phyloP scores from a whole-genome alignment of 2,329 filamentous ascomycete species.

The Beauveria sp. region DNA sequence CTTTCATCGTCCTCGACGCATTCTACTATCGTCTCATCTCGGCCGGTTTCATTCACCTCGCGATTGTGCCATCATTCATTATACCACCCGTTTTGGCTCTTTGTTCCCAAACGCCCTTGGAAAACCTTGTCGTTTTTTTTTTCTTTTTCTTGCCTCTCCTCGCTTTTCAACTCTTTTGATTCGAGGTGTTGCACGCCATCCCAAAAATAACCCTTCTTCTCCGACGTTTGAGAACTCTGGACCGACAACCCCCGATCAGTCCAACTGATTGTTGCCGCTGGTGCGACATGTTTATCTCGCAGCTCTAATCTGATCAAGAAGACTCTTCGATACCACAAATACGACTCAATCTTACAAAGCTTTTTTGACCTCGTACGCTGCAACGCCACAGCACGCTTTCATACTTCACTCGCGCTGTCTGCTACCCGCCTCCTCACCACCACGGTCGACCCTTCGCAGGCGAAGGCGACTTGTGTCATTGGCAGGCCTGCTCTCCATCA shows the following conservation, averaged over 20 bases:
- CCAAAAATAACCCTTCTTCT: neutral
- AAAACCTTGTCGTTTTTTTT: neutral
- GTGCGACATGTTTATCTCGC: neutral
- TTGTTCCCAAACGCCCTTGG: neutral
- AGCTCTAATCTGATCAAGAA: neutral
- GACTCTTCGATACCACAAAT: neutral
- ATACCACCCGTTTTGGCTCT: neutral
- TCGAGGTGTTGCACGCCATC: neutral
- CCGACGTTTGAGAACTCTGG: neutral
- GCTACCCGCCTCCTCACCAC: neutral
- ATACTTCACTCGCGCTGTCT: neutral
- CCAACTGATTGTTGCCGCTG: neutral
- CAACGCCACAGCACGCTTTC: neutral
- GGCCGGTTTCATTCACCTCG: neutral
- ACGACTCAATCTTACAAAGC: slow-evolving; percentile 14
- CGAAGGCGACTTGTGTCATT: slow-evolving; percentile 30
- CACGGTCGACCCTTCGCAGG: slow-evolving; percentile 10
- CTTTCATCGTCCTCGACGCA: neutral
- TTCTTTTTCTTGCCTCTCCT: neutral
- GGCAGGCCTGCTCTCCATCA: slow-evolving; percentile 29
- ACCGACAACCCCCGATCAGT: neutral
- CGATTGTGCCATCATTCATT: neutral
- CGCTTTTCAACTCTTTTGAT: neutral
- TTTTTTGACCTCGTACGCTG: neutral
- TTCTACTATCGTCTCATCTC: neutral